Evolutionary conservation across 768 basidiomycete species (phyloP).

Genomic region (Cubamyces sp.): DNA sequence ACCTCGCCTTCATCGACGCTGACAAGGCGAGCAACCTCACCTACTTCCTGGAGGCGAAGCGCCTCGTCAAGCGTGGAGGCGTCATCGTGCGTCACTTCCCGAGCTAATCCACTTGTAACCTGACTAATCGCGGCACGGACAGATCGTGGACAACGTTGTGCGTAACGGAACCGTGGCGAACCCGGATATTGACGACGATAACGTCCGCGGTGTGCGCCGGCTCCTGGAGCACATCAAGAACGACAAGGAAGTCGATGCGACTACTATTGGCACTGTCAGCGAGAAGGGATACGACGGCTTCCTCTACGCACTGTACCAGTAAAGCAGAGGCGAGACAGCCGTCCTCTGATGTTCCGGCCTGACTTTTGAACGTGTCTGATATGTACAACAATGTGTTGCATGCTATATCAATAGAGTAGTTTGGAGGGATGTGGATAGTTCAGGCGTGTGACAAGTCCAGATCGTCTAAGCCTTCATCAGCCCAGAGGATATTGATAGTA

Average conservation of each 20-base stretch:
- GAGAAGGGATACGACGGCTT: constrained; percentile 41
- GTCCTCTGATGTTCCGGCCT: neutral
- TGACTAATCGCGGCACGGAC: neutral
- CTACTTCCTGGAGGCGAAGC: constrained; percentile 65
- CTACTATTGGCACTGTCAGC: constrained; percentile 41
- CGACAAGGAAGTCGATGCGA: constrained; percentile 47
- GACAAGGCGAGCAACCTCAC: constrained; percentile 59
- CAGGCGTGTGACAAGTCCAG: too few species aligned
- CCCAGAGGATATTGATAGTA: too few species aligned
- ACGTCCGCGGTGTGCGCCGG: constrained; percentile 50
- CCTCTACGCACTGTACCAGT: constrained; percentile 31
- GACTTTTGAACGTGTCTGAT: neutral
- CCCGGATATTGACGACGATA: constrained; percentile 16
- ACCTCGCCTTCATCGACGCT: constrained; percentile 74
- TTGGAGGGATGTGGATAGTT: too few species aligned
- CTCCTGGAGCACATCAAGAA: constrained; percentile 51
- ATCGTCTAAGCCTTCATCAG: too few species aligned
- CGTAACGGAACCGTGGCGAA: constrained; percentile 52
- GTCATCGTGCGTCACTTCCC: constrained; percentile 52
- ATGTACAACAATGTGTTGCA: too few species aligned
- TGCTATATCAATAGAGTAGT: too few species aligned
- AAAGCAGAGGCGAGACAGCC: neutral
- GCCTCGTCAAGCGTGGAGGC: constrained; percentile 60
- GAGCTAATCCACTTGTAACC: neutral
- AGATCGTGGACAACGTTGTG: constrained; percentile 70